phyloP scores from a whole-genome alignment of 1,284 basidiomycete species.

The Fomes fomentarius region DNA sequence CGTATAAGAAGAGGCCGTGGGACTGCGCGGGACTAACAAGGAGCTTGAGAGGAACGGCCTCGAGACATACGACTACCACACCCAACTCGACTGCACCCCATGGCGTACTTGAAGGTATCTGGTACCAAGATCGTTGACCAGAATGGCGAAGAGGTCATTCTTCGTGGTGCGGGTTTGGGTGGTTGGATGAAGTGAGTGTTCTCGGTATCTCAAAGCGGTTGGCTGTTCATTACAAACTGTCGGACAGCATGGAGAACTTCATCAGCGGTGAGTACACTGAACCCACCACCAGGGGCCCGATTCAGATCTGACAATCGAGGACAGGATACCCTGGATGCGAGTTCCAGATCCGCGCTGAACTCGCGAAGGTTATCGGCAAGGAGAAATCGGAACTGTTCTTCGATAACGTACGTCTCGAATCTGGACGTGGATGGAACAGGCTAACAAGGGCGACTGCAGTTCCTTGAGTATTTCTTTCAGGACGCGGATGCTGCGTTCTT shows the following conservation, averaged over 20 bases:
- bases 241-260: conserved; percentile 63
- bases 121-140: conserved; percentile 49
- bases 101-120: conserved; percentile 17
- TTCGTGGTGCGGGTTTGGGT: conserved; percentile 70
- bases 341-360: conserved; percentile 67
- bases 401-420: conserved; percentile 68
- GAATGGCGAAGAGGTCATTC: conserved; percentile 56
- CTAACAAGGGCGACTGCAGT: too few relatives aligned
- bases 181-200: conserved; percentile 70
- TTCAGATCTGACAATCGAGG: background rate
- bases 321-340: conserved; percentile 63
- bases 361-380: conserved; percentile 68
- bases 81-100: background rate
- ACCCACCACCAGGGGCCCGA: too few relatives aligned
- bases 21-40: background rate
- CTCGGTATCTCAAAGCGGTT: background rate
- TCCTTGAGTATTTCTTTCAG: conserved; percentile 78
- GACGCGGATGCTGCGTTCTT: conserved; percentile 74
- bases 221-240: background rate
- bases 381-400: conserved; percentile 80
- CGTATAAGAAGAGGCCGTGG: background rate
- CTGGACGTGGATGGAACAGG: too few relatives aligned
- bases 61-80: too few relatives aligned
- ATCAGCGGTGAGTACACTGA: conserved; percentile 44
- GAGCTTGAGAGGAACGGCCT: too few relatives aligned